Percentiles rank a stretch among this genome's conserved stretches.
These are phyloP conservation scores for Geosmithia flava DNA, from an alignment of 2,329 filamentous ascomycete genomes.

Conservation along the genomic window DNA sequence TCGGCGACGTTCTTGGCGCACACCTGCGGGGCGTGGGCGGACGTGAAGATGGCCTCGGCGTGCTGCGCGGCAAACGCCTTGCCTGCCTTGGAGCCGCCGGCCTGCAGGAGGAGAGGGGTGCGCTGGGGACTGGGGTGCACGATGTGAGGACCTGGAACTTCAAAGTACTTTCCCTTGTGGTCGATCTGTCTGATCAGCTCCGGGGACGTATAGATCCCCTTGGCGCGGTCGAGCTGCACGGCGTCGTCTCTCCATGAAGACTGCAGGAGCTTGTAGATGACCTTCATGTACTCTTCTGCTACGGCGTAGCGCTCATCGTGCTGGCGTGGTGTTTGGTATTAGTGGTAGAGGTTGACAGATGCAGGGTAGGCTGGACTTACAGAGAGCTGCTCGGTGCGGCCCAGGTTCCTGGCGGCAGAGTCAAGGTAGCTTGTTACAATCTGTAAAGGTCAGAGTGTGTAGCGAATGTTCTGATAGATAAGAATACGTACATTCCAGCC, in stretches of 20 bases:
- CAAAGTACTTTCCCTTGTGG: conserved; percentile 52
- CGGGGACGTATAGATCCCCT: conserved; percentile 41
- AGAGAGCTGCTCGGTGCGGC: conserved; percentile 37
- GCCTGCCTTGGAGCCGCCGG: conserved; percentile 53
- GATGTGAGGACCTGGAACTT: conserved; percentile 52
- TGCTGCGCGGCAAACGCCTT: conserved; percentile 57
- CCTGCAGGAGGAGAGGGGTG: conserved; percentile 58
- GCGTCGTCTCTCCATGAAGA: conserved; percentile 57
- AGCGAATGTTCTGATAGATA: not conserved
- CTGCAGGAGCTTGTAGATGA: conserved; percentile 55
- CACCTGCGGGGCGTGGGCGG: conserved; percentile 48
- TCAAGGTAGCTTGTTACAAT: conserved; percentile 63
- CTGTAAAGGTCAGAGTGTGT: conserved; percentile 8
- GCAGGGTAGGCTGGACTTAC: conserved; percentile 4
- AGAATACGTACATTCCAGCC: conserved; percentile 37
- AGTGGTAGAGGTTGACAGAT: not conserved
- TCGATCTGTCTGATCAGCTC: conserved; percentile 50
- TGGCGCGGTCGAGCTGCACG: conserved; percentile 44
- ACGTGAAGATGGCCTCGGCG: conserved; percentile 60
- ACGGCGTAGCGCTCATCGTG: conserved; percentile 56
- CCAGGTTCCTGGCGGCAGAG: conserved; percentile 54
- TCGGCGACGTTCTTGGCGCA: conserved; percentile 51
- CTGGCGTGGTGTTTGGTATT: conserved; percentile 11
- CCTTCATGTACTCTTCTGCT: conserved; percentile 51
- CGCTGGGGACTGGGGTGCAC: conserved; percentile 55